A percentile compares a stretch with the other conserved stretches of the same genome.
Evolutionary conservation across 2,329 filamentous ascomycete genomes (phyloP).

Genomic region (Cryphonectria radicalis): DNA sequence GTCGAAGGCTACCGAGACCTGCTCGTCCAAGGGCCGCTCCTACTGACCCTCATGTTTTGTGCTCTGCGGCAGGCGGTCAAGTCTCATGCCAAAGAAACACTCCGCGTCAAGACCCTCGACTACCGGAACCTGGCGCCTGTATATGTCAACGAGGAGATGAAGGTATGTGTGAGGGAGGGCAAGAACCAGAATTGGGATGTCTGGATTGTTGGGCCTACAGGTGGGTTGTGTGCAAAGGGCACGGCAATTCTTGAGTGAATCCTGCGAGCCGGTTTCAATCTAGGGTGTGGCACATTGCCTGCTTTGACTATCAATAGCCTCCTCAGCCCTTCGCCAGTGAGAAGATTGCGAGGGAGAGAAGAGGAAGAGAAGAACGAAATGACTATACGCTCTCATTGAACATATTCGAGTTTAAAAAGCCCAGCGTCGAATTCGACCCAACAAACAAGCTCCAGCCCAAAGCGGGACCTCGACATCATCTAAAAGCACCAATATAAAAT

Average conservation of each 20-base stretch:
- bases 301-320: background rate
- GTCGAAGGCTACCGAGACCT: slow-evolving; percentile 76
- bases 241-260: slow-evolving; percentile 11
- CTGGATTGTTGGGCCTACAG: slow-evolving; percentile 66
- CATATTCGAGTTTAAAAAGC: background rate
- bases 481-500: background rate
- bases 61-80: slow-evolving; percentile 52
- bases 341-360: background rate
- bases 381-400: background rate
- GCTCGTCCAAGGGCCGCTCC: slow-evolving; percentile 86
- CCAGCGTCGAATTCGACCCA: background rate
- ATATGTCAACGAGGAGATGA: slow-evolving; percentile 73
- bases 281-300: background rate
- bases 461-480: background rate
- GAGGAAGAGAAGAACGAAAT: background rate
- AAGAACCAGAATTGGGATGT: slow-evolving; percentile 56
- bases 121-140: slow-evolving; percentile 85
- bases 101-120: slow-evolving; percentile 59
- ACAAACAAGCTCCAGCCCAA: background rate
- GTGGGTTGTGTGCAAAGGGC: slow-evolving; percentile 67
- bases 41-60: slow-evolving; percentile 75
- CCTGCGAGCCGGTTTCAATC: background rate
- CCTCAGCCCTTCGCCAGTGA: background rate
- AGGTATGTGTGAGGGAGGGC: slow-evolving; percentile 64
- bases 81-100: background rate